Conservation (phyloP, 2,329 filamentous ascomycete species). For the Pseudocercospora fijiensis region DNA sequence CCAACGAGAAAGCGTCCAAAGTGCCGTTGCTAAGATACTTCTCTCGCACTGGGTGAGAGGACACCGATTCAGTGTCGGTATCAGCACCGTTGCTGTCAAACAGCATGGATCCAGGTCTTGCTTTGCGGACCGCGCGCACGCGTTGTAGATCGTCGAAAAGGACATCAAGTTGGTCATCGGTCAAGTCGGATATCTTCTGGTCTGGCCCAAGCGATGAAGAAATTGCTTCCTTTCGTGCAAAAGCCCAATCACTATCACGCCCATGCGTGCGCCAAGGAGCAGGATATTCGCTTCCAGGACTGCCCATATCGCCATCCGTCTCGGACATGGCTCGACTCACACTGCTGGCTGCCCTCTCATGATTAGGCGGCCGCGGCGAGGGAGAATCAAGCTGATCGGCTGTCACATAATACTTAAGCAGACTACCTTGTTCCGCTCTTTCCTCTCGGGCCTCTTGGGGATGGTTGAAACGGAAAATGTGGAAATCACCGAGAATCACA, state of each 20-base stretch:
- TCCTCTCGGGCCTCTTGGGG: conserved; percentile 94
- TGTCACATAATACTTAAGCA: conserved; percentile 78
- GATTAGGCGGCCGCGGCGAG: conserved; percentile 57
- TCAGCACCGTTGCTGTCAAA: conserved; percentile 49
- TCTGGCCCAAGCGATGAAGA: conserved; percentile 84
- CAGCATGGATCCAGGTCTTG: conserved; percentile 56
- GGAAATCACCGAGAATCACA: conserved; percentile 94
- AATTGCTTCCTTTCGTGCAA: conserved; percentile 89
- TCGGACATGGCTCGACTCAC: conserved; percentile 78
- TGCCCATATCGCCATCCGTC: conserved; percentile 66
- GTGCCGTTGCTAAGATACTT: conserved; percentile 92
- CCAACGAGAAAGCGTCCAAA: conserved; percentile 91
- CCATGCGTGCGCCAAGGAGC: conserved; percentile 58
- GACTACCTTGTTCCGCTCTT: conserved; percentile 70
- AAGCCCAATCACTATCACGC: conserved; percentile 89
- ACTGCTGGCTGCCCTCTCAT: conserved; percentile 66
- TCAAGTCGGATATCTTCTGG: conserved; percentile 84
- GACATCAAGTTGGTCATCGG: conserved; percentile 89
- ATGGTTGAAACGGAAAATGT: conserved; percentile 98
- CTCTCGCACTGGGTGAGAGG: conserved; percentile 73
- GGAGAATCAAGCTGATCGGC: conserved; percentile 65
- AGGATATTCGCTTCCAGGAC: conserved; percentile 77
- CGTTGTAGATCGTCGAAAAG: conserved; percentile 92
- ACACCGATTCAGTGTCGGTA: conserved; percentile 85
- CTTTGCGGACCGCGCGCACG: conserved; percentile 79